Evolutionary conservation across 2,329 filamentous ascomycete species (phyloP).

Genomic region (Pseudopithomyces chartarum): DNA sequence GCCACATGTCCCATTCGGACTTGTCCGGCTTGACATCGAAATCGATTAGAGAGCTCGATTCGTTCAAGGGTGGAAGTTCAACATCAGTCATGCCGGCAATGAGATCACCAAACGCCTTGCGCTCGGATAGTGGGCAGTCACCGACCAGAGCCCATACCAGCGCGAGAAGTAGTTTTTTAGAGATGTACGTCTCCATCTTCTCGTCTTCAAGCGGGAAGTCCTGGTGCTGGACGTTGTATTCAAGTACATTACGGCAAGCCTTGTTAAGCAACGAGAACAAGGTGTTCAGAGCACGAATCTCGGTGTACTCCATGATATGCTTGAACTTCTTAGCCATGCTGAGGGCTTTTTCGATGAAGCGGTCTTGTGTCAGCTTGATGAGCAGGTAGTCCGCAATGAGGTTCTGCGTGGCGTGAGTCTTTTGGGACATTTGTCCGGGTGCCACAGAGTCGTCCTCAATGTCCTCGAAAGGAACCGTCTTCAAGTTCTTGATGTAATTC

Average conservation of each 20-base stretch:
- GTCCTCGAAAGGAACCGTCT: constrained; percentile 86
- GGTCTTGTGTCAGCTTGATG: constrained; percentile 74
- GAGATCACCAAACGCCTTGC: constrained; percentile 87
- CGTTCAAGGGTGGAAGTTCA: constrained; percentile 79
- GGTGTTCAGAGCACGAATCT: constrained; percentile 86
- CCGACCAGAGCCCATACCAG: constrained; percentile 95
- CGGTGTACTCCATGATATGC: constrained; percentile 98
- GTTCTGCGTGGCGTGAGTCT: constrained; percentile 77
- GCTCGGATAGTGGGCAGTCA: constrained; percentile 86
- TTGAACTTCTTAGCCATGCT: constrained; percentile 76
- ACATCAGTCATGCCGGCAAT: constrained; percentile 82
- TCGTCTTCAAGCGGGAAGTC: constrained; percentile 93
- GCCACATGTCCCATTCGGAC: constrained; percentile 91
- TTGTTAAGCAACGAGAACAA: constrained; percentile 97
- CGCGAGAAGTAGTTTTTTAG: constrained; percentile 92
- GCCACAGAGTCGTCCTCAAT: constrained; percentile 88
- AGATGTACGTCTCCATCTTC: constrained; percentile 84
- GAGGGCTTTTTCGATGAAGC: constrained; percentile 80
- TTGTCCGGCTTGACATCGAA: constrained; percentile 88
- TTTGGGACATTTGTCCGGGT: constrained; percentile 55
- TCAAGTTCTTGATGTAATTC: constrained; percentile 86
- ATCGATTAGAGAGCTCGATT: constrained; percentile 87
- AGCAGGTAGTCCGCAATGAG: constrained; percentile 81
- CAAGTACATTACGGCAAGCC: constrained; percentile 85
- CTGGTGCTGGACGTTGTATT: constrained; percentile 92